Conservation (phyloP, 306 rosid species). For the Rubus parviflorus region DNA sequence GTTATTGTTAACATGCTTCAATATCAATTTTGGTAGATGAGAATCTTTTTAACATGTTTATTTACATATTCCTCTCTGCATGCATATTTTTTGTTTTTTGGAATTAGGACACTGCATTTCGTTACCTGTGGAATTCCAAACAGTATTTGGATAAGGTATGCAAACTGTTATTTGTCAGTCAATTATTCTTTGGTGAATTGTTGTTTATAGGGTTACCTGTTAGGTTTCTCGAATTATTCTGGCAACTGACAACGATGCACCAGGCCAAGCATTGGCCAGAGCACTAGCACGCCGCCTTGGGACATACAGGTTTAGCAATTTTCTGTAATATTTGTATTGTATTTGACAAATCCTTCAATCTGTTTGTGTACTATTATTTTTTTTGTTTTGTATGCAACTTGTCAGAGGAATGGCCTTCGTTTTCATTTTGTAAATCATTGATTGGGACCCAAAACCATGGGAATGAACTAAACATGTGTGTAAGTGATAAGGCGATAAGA, state of each 20-base stretch:
- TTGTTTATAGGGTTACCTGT: background rate
- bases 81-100: slow-evolving; percentile 37
- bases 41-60: background rate
- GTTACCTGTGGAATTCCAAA: slow-evolving; percentile 75
- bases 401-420: background rate
- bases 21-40: background rate
- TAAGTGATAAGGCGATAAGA: background rate
- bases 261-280: slow-evolving; percentile 52
- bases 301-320: slow-evolving; percentile 34
- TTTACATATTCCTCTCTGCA: slow-evolving; percentile 23
- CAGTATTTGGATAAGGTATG: slow-evolving; percentile 72
- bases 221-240: slow-evolving; percentile 51
- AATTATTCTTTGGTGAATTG: background rate
- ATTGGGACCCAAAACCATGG: background rate
- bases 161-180: slow-evolving; percentile 10
- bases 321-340: background rate
- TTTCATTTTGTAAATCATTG: background rate
- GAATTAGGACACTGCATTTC: slow-evolving; percentile 72
- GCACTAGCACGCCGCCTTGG: slow-evolving; percentile 56
- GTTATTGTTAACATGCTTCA: background rate
- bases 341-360: background rate
- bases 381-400: background rate
- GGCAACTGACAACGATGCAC: slow-evolving; percentile 48
- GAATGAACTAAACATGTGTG: background rate
- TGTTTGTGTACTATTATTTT: background rate